A percentile compares a stretch with the other conserved stretches of the same genome.
Conservation (phyloP, 192 early-diverging fungal genomes). For the Backusella sp. region DNA sequence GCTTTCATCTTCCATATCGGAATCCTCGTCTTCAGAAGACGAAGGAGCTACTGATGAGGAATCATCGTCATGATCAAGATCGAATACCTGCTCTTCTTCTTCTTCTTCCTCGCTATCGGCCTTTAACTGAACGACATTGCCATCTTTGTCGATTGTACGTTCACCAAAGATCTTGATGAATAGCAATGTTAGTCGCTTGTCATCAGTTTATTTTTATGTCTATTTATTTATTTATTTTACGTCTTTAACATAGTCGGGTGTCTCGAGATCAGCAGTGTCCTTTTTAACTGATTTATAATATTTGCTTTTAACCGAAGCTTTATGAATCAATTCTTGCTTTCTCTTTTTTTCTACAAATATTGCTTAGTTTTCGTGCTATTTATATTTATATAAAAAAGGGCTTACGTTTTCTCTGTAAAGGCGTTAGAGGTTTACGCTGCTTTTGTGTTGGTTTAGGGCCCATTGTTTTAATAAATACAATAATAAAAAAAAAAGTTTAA, state of each 20-base stretch:
- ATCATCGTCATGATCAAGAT: constrained; percentile 23
- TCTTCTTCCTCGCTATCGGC: constrained; percentile 14
- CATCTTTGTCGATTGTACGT: constrained; percentile 38
- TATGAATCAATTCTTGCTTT: constrained; percentile 39
- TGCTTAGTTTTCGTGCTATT: neutral
- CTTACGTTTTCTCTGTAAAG: constrained; percentile 24
- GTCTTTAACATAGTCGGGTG: constrained; percentile 42
- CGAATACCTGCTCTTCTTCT: constrained; percentile 13
- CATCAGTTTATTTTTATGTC: neutral
- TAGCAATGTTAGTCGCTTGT: neutral
- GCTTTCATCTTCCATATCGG: neutral
- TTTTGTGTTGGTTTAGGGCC: constrained; percentile 19
- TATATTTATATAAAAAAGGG: neutral
- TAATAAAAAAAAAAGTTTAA: constrained; percentile 1
- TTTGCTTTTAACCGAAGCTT: constrained; percentile 37
- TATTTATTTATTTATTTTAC: constrained; percentile 4
- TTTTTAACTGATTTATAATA: constrained; percentile 37
- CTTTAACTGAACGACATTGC: constrained; percentile 33
- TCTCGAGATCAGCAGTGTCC: constrained; percentile 23
- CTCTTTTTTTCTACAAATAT: constrained; percentile 30
- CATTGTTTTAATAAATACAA: neutral
- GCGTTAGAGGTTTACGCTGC: constrained; percentile 22
- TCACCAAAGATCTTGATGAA: constrained; percentile 35
- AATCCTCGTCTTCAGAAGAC: constrained; percentile 15
- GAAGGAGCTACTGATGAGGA: constrained; percentile 9